Base-by-base conservation (phyloP, 2,329 filamentous ascomycete species). In the Aureobasidium sp. region DNA sequence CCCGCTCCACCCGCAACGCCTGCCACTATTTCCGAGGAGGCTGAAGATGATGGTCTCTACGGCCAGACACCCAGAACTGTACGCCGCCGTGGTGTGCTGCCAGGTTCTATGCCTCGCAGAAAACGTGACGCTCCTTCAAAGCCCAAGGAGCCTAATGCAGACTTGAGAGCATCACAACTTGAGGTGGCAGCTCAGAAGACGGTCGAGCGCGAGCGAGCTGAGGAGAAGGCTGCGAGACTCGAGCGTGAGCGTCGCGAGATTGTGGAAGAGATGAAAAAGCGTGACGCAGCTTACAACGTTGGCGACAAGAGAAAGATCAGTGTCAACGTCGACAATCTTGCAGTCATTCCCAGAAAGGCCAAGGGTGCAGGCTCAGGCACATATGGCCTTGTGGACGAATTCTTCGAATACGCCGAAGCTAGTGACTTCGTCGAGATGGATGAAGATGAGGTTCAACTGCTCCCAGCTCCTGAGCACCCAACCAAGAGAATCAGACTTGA, bases 281-380 rank as follows among this genome's bases (percentile, higher is more conserved):
- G 39, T 29, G 48, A 52, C 8, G 23, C 13, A 13, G n/a, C 20
- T 9, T 57, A 63, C 32, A 42, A 53, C 12, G 36, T 58, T 13
- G 64, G 64, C 26, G 29, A 63, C 15, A 67, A 67, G 59, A 32
- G 59, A 34, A 66, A 65, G 46, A 60, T 62, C 32, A 58, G 39
- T 20, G 62, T 62, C 37, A 62, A 56, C 13, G 51, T 67, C 34
- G 64, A 66, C 51, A 63, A 66, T 4, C 63, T 67, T 48, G 60
- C 62, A 29, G 53, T 50, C 47, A 67, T 67, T 36, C 65, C 65
- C 15, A 53, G 51, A 42, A 62, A 59, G 26, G 41, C 32, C 9
- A 48, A 61, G n/a, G 64, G 63, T 46, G 58, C 63, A 42, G 61
- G 63, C 13, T 58, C 62, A 12, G 62, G 65, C 10, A 63, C 62